Conservation (phyloP, 2,329 filamentous ascomycete genomes). For the Colletotrichum zoysiae region DNA sequence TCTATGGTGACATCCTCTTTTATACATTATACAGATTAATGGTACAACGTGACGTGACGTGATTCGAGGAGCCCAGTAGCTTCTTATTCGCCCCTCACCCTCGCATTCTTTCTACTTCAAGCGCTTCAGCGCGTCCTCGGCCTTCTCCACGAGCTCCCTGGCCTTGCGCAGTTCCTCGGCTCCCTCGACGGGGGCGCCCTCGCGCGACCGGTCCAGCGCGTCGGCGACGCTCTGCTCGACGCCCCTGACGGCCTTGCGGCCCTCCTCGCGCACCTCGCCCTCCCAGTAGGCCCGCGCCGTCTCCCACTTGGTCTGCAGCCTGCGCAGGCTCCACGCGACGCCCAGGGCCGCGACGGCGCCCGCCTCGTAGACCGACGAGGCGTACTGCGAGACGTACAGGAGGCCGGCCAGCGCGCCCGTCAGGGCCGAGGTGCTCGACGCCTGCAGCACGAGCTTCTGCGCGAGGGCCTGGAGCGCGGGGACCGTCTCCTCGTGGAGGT, state of each 20-base stretch:
- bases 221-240: slow-evolving; percentile 66
- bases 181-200: slow-evolving; percentile 44
- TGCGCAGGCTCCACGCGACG: slow-evolving; percentile 68
- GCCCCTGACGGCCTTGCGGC: slow-evolving; percentile 70
- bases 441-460: slow-evolving; percentile 81
- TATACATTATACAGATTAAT: slow-evolving; percentile 41
- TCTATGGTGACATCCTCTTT: slow-evolving; percentile 27
- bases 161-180: slow-evolving; percentile 55
- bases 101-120: slow-evolving; percentile 57
- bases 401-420: slow-evolving; percentile 67
- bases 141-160: slow-evolving; percentile 61
- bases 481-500: slow-evolving; percentile 74
- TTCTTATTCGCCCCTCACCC: background rate
- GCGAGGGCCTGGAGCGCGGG: slow-evolving; percentile 79
- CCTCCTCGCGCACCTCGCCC: slow-evolving; percentile 75
- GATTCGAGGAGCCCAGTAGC: background rate
- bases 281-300: slow-evolving; percentile 72
- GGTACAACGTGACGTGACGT: slow-evolving; percentile 31
- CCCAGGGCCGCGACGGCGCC: slow-evolving; percentile 73
- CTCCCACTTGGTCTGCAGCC: slow-evolving; percentile 74
- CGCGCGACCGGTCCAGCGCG: slow-evolving; percentile 55
- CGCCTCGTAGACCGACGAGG: slow-evolving; percentile 69
- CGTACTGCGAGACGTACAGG: slow-evolving; percentile 67
- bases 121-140: slow-evolving; percentile 61
- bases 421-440: slow-evolving; percentile 77